These are phyloP conservation scores for Jasminum sambac DNA, from an alignment of 257 asterid genomes.

Conservation along the genomic window DNA sequence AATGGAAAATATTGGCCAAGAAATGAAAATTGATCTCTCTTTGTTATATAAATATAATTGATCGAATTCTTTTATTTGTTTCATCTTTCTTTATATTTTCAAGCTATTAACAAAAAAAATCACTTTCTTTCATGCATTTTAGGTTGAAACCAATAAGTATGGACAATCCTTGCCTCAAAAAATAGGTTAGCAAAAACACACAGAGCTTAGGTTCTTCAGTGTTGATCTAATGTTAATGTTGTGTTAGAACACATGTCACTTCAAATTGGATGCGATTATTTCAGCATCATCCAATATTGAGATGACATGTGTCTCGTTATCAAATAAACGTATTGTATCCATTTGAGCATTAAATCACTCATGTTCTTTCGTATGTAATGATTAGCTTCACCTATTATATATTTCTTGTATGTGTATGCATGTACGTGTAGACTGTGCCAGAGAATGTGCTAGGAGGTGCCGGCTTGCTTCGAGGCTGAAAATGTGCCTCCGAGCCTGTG, in stretches of 20 bases:
- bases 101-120: neutral
- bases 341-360: too few relatives aligned
- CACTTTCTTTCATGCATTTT: neutral
- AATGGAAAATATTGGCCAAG: neutral
- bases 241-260: too few relatives aligned
- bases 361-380: too few relatives aligned
- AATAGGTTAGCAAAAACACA: slow-evolving; percentile 12
- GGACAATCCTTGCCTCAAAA: slow-evolving; percentile 18
- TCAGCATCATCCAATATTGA: too few relatives aligned
- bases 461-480: slow-evolving; percentile 36
- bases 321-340: too few relatives aligned
- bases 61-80: neutral
- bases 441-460: slow-evolving; percentile 51
- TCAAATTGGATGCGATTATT: too few relatives aligned
- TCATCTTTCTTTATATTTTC: neutral
- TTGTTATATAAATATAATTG: neutral
- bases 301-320: too few relatives aligned
- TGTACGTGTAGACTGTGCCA: slow-evolving; percentile 44
- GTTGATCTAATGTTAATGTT: neutral
- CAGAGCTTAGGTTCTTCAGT: too few relatives aligned
- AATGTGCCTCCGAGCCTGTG: slow-evolving; percentile 50
- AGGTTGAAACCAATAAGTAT: slow-evolving; percentile 9
- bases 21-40: neutral
- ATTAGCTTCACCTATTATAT: too few relatives aligned
- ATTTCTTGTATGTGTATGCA: too few relatives aligned